Base-by-base conservation (phyloP, 768 basidiomycete species). In the Hypsizygus marmoreus region DNA sequence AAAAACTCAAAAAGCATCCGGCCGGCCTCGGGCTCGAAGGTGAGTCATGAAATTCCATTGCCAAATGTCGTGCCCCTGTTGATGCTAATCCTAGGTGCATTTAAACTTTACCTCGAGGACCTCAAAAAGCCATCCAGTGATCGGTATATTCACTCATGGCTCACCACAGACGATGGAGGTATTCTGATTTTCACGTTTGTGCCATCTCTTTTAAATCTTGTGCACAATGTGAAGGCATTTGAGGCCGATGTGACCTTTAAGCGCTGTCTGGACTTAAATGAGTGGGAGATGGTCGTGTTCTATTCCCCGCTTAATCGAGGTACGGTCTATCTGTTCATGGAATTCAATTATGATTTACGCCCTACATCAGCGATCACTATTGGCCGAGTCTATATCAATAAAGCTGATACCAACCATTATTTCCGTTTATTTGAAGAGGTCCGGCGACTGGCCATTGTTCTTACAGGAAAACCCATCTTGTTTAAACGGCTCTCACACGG, bases 121-220 rank as follows among this genome's bases (percentile, higher is more conserved):
- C 57, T 42, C 41, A 57, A 61, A 17, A 62, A 60, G 55, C 59
- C 66, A n/a, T 53, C 62, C 1, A 31, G 47, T 39, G 51, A 45
- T 49, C 30, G 22, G 53, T 65, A 55, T 26, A 51, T 52, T 43
- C 61, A 56, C 39, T 49, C 23, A 7, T 39, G 42, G 20, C 32
- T 34, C 4, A 43, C 22, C 4, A 53, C 35, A 2, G 12, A 20
- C 6, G 38, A 39, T 31, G 54, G 52, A 5, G 51, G 57, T 12
- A 4, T 43, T 10, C 56, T 62, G 24, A 49, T 67, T 45, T 56
- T 67, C 54, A 59, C 57, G 8, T 53, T 35, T 22, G 11, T 41
- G 20, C 32, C 49, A 1, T 40, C 23, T 22, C 35, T 57, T 6
- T 42, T 53, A 4, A 12, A 12, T 8, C 50, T 60, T 3, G 47